A percentile compares a stretch with the other conserved stretches of the same genome.
phyloP scores from a whole-genome alignment of 2,329 filamentous ascomycete genomes.

The Penicillium sclerotigenum region DNA sequence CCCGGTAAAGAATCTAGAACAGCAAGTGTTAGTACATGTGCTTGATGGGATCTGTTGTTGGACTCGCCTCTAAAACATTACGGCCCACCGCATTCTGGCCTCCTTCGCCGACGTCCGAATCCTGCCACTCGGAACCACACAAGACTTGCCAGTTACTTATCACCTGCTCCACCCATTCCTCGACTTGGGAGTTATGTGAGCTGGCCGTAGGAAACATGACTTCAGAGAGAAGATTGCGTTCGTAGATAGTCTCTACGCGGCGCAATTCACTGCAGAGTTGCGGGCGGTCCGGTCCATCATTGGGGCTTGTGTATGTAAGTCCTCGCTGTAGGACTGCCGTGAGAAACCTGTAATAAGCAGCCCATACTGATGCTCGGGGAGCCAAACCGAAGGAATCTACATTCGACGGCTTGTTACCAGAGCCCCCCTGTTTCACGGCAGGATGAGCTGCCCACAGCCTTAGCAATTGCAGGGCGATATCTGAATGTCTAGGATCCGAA shows the following conservation, averaged over 20 bases:
- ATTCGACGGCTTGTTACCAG: constrained; percentile 15
- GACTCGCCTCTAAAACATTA: constrained; percentile 65
- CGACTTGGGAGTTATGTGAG: constrained; percentile 73
- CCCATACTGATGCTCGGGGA: constrained; percentile 63
- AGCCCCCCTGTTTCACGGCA: constrained; percentile 31
- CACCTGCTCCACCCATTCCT: constrained; percentile 74
- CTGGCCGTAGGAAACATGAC: constrained; percentile 81
- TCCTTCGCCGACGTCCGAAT: constrained; percentile 75
- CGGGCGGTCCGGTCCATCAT: constrained; percentile 48
- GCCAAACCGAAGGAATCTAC: constrained; percentile 21
- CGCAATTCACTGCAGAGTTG: constrained; percentile 75
- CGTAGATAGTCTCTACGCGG: constrained; percentile 74
- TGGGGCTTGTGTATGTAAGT: constrained; percentile 36
- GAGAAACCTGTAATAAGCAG: constrained; percentile 75
- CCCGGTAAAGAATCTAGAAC: constrained; percentile 73
- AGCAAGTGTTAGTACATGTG: constrained; percentile 15
- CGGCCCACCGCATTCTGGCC: constrained; percentile 73
- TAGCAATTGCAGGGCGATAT: constrained; percentile 48
- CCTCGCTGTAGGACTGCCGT: constrained; percentile 68
- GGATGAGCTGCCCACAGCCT: constrained; percentile 45
- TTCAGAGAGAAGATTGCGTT: constrained; percentile 72
- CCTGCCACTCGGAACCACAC: constrained; percentile 74
- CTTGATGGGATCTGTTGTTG: not conserved
- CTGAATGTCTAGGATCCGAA: constrained; percentile 27
- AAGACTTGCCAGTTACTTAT: constrained; percentile 82